These are phyloP conservation scores for Fusarium floridanum DNA, from an alignment of 2,329 filamentous ascomycete genomes.

Conservation along the genomic window DNA sequence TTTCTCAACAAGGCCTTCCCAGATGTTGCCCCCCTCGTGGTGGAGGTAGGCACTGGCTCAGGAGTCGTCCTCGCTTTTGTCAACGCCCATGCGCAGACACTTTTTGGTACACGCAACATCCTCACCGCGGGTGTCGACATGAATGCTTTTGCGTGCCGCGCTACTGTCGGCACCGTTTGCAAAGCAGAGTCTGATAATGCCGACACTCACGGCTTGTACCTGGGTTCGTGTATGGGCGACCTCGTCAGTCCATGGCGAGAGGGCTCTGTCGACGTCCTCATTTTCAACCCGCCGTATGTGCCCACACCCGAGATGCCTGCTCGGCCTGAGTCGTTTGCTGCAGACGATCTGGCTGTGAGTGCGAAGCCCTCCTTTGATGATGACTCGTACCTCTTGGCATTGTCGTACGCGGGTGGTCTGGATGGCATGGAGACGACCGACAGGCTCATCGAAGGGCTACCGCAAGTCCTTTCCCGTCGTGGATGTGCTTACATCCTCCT, in stretches of 20 bases:
- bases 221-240: constrained; percentile 79
- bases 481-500: constrained; percentile 92
- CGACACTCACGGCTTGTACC: constrained; percentile 62
- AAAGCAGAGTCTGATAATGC: constrained; percentile 55
- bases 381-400: constrained; percentile 84
- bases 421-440: constrained; percentile 97
- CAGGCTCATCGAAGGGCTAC: constrained; percentile 78
- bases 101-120: constrained; percentile 80
- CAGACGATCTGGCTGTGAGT: constrained; percentile 43
- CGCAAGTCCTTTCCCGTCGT: constrained; percentile 69
- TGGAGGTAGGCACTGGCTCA: constrained; percentile 92
- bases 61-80: constrained; percentile 94
- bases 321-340: constrained; percentile 52
- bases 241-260: constrained; percentile 72
- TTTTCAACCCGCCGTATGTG: constrained; percentile 98
- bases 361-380: constrained; percentile 72
- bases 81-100: constrained; percentile 76
- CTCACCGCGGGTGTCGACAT: constrained; percentile 85
- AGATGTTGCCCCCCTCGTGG: constrained; percentile 70
- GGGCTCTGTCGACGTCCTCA: constrained; percentile 79
- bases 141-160: constrained; percentile 84
- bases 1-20: constrained; percentile 77
- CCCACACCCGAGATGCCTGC: constrained; percentile 82
- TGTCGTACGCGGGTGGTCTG: constrained; percentile 89
- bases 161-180: constrained; percentile 78